A percentile compares a stretch with the other conserved stretches of the same genome.
These are phyloP conservation scores for Phoma sp. DNA, from an alignment of 2,329 filamentous ascomycete species.

Conservation along the genomic window DNA sequence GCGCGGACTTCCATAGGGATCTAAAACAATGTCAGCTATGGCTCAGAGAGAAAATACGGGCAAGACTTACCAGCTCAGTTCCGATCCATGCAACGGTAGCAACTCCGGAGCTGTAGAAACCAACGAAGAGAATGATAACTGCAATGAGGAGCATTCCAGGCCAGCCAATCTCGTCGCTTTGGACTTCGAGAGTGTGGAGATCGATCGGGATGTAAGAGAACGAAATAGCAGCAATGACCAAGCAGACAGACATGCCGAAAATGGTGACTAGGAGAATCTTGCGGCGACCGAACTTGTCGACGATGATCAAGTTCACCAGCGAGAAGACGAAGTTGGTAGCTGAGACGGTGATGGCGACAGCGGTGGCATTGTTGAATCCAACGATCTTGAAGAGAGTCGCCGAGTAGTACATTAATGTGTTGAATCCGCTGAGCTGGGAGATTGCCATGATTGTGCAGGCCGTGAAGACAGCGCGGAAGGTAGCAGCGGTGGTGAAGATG, in stretches of 20 bases:
- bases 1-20: conserved; percentile 49
- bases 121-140: conserved; percentile 49
- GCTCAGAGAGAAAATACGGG: too few relatives aligned
- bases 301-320: conserved; percentile 74
- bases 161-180: conserved; percentile 39
- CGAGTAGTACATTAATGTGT: conserved; percentile 84
- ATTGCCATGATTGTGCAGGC: conserved; percentile 50
- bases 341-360: conserved; percentile 80
- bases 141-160: conserved; percentile 47
- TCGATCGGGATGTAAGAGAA: conserved; percentile 70
- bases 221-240: conserved; percentile 74
- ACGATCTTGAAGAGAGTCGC: conserved; percentile 62
- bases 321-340: conserved; percentile 85
- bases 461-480: conserved; percentile 44
- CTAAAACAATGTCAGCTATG: not conserved
- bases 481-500: conserved; percentile 44
- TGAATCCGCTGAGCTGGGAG: conserved; percentile 55
- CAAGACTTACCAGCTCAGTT: conserved; percentile 41
- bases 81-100: conserved; percentile 48
- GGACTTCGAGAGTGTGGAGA: conserved; percentile 42
- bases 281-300: conserved; percentile 80
- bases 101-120: conserved; percentile 44
- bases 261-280: conserved; percentile 60
- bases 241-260: conserved; percentile 75
- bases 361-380: conserved; percentile 78